Conservation (phyloP, 371 early-diverging fungal genomes). For the Umbelopsis sp. region DNA sequence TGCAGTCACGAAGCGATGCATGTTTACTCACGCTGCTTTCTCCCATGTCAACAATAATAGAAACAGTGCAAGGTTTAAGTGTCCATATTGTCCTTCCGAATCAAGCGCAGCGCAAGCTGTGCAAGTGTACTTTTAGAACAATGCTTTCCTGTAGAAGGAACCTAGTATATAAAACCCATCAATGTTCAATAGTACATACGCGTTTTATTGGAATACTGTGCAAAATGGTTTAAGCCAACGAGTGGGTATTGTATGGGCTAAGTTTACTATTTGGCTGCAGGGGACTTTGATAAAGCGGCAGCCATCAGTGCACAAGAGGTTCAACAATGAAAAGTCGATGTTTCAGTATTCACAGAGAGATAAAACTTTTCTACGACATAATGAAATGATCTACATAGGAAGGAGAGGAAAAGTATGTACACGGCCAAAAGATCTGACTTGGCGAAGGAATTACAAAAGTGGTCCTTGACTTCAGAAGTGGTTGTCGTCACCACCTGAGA, state of each 20-base stretch:
- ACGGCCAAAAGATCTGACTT: neutral
- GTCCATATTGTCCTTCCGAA: conserved; percentile 95
- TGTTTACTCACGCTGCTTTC: neutral
- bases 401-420: neutral
- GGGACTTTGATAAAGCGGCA: too few relatives aligned
- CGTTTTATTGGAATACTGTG: neutral
- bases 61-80: conserved; percentile 78
- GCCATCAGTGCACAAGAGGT: too few relatives aligned
- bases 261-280: too few relatives aligned
- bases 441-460: neutral
- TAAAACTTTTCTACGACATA: neutral
- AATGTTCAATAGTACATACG: conserved; percentile 1
- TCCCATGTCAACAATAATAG: conserved; percentile 20
- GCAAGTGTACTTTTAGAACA: conserved; percentile 75
- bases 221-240: too few relatives aligned
- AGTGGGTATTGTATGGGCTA: too few relatives aligned
- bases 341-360: neutral
- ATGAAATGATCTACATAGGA: neutral
- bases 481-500: neutral
- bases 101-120: conserved; percentile 77
- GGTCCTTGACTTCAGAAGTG: neutral
- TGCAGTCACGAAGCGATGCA: neutral
- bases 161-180: neutral
- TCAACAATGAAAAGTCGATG: too few relatives aligned
- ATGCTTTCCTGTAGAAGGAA: neutral